These are phyloP conservation scores for Suhomyces choctaworum DNA, from an alignment of 1,139 yeast genomes.

Conservation along the genomic window DNA sequence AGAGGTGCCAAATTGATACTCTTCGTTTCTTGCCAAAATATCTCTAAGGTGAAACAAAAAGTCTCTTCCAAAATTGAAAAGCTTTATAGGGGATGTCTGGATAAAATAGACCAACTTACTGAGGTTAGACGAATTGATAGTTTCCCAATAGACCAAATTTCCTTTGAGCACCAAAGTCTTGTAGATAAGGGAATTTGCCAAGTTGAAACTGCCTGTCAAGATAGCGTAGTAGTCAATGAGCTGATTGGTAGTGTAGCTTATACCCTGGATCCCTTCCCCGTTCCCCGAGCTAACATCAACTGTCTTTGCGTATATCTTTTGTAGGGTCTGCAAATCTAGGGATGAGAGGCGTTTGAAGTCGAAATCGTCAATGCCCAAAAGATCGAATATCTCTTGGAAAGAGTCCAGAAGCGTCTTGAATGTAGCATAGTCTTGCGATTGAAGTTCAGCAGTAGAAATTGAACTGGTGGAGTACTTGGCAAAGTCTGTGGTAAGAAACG, in stretches of 20 bases:
- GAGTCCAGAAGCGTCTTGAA: conserved; percentile 22
- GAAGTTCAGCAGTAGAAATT: background rate
- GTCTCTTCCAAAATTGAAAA: conserved; percentile 18
- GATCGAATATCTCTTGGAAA: conserved; percentile 27
- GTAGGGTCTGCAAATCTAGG: conserved; percentile 18
- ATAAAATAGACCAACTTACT: conserved; percentile 34
- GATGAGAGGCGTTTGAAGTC: conserved; percentile 19
- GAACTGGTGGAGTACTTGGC: conserved; percentile 6
- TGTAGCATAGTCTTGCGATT: conserved; percentile 2
- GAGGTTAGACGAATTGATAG: conserved; percentile 26
- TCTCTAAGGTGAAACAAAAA: conserved; percentile 10
- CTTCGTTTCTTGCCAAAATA: conserved; percentile 1
- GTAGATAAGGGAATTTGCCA: conserved; percentile 38
- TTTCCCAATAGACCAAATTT: conserved; percentile 41
- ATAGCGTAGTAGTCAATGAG: conserved; percentile 29
- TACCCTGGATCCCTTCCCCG: conserved; percentile 5
- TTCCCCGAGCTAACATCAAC: background rate
- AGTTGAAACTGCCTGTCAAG: conserved; percentile 27
- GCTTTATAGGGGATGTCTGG: conserved; percentile 34
- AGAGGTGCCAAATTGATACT: conserved; percentile 5
- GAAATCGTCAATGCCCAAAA: conserved; percentile 27
- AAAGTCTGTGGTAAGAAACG: conserved; percentile 15
- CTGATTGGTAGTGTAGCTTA: conserved; percentile 12
- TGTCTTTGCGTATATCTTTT: conserved; percentile 12
- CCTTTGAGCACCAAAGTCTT: conserved; percentile 37